Percentiles rank a stretch among this genome's conserved stretches.
Conservation (phyloP, 495 filamentous ascomycete genomes). For the Parathielavia appendiculata region DNA sequence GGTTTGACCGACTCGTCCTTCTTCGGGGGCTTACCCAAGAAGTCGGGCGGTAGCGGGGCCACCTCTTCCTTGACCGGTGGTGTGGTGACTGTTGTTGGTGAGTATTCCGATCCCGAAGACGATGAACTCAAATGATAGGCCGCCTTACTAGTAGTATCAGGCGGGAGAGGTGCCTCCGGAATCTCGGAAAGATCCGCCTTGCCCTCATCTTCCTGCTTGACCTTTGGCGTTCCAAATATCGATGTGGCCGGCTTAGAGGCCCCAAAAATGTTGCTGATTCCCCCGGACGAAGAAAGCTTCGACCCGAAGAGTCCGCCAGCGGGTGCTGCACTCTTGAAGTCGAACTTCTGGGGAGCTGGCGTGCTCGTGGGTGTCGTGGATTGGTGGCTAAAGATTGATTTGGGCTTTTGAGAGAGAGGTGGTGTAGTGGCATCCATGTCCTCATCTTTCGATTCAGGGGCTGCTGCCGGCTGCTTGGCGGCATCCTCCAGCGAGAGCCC, state of each 20-base stretch:
- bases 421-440: slow-evolving; percentile 50
- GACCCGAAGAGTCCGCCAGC: slow-evolving; percentile 24
- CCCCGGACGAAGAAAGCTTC: slow-evolving; percentile 18
- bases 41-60: slow-evolving; percentile 39
- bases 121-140: slow-evolving; percentile 59
- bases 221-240: slow-evolving; percentile 28
- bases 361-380: slow-evolving; percentile 56
- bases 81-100: slow-evolving; percentile 37
- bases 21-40: slow-evolving; percentile 25
- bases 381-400: slow-evolving; percentile 31
- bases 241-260: slow-evolving; percentile 16
- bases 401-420: slow-evolving; percentile 34
- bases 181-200: slow-evolving; percentile 33
- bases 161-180: slow-evolving; percentile 61
- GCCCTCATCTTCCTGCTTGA: slow-evolving; percentile 35
- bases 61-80: slow-evolving; percentile 26
- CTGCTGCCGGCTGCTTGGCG: slow-evolving; percentile 34
- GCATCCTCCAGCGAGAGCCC: slow-evolving; percentile 45
- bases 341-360: slow-evolving; percentile 46
- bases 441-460: slow-evolving; percentile 52
- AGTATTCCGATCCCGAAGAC: slow-evolving; percentile 50
- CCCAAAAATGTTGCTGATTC: slow-evolving; percentile 23
- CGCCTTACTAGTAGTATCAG: slow-evolving; percentile 68
- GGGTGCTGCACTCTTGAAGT: slow-evolving; percentile 18
- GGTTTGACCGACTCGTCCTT: not conserved